A percentile compares a stretch with the other conserved stretches of the same genome.
These are phyloP conservation scores for Pleurotus platypus DNA, from an alignment of 768 basidiomycete genomes.

Conservation along the genomic window DNA sequence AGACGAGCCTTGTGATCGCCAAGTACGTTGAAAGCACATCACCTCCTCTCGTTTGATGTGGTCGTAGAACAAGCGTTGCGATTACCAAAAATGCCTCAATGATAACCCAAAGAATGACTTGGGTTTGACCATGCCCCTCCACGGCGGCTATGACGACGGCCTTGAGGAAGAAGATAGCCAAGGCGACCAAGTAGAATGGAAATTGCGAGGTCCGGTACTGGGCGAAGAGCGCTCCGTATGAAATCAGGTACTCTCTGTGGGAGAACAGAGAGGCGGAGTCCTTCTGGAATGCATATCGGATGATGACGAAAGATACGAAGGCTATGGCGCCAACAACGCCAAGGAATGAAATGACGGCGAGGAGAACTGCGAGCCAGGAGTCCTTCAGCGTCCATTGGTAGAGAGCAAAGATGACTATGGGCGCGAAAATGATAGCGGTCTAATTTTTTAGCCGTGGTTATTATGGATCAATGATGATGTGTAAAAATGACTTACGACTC, in stretches of 20 bases:
- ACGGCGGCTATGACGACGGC: slow-evolving; percentile 72
- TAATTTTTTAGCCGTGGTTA: slow-evolving; percentile 17
- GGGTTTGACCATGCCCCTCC: slow-evolving; percentile 56
- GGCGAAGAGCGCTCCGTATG: slow-evolving; percentile 59
- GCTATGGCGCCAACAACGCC: slow-evolving; percentile 44
- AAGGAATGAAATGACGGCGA: slow-evolving; percentile 71
- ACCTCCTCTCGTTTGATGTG: slow-evolving; percentile 64
- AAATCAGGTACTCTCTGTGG: slow-evolving; percentile 29
- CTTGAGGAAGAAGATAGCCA: slow-evolving; percentile 59
- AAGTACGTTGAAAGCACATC: slow-evolving; percentile 70
- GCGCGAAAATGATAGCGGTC: slow-evolving; percentile 64
- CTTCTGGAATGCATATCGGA: slow-evolving; percentile 41
- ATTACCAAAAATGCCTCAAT: slow-evolving; percentile 62
- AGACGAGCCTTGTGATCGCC: slow-evolving; percentile 63
- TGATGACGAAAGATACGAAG: slow-evolving; percentile 44
- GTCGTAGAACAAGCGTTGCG: slow-evolving; percentile 50
- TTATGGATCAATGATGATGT: background rate
- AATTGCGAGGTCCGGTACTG: slow-evolving; percentile 65
- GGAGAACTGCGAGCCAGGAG: slow-evolving; percentile 79
- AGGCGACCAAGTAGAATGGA: slow-evolving; percentile 59
- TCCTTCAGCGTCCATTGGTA: slow-evolving; percentile 92
- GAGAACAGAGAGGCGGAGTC: slow-evolving; percentile 35
- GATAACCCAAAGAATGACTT: slow-evolving; percentile 64
- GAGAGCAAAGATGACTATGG: slow-evolving; percentile 73
- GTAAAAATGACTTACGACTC: slow-evolving; percentile 49